Evolutionary conservation across 2,329 filamentous ascomycete species (phyloP), one percentile per base, ranked within the genome.

Genomic region (Leptographium wingfieldii): DNA sequence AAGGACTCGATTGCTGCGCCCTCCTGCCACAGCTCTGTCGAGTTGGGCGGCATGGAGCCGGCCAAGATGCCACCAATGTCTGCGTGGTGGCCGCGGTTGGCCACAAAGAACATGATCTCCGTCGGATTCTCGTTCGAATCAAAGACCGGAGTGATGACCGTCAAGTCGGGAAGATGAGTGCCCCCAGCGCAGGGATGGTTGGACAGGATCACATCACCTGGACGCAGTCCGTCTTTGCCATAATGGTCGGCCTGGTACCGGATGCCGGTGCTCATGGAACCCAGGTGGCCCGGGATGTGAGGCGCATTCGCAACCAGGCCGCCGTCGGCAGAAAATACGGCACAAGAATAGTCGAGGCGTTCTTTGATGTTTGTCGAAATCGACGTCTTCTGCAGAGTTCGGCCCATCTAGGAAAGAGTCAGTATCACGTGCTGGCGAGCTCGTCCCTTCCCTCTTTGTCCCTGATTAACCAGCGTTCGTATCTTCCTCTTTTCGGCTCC

Each of bases 141-240:
- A 70, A 92, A 92, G 0, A 88, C 87, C 0, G 88, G 88, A 22
- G 88, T 92, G 59, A 90, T 80, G 25, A 91, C 85, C 0, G 88
- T 92, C 61, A 92, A 88, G 68, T 92, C 88, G 1, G 88, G 88
- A n/a, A 94, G 73, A 74, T 94, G 89, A 0, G 89, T 94, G 48
- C 89, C 89, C 27, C 89, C 89, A 66, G 85, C 90, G 69, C 89
- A 88, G 0, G 89, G 89, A 67, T 92, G 89, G 66, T 92, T 92
- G 0, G 87, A 88, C 3, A 92, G 86, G 40, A 94, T 80, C 0
- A 94, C 89, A 69, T 94, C 89, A 27, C 89, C 89, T 59, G 14
- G 52, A 9, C 55, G 25, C 35, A 56, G 33, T 27, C 86, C 88
- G 9, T 86, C 87, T 66, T 84, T 80, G 87, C 88, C 25, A 25